Base-by-base conservation (phyloP, 2,329 filamentous ascomycete species). In the Aspergillus novoparasiticus region DNA sequence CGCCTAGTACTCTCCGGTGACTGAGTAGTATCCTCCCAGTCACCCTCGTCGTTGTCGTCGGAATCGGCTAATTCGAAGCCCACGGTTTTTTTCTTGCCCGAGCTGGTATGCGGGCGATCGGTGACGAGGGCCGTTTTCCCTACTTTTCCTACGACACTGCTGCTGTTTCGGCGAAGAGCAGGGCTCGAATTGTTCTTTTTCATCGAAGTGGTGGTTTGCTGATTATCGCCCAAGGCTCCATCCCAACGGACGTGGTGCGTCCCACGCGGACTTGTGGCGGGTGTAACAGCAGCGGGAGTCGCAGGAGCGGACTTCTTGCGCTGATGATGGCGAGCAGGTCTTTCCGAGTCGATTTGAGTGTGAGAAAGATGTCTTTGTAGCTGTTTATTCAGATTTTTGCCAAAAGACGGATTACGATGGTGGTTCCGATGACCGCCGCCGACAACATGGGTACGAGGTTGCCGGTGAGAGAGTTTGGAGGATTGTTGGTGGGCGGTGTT, bases 11-110 rank as follows among this genome's bases (percentile, higher is more conserved):
- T 80, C 66, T 81, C 79, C 36, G 81, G 80, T 21, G 81, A 83
- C 65, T 81, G 78, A 26, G 80, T 81, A 30, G 79, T 81, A 69
- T 83, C 80, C 65, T 82, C 80, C 80, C 81, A 82, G 11, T 48
- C 45, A 65, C 82, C 81, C 63, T 72, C 79, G 64, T 82, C 80
- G 65, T 80, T 78, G 59, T 76, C 78, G 43, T 78, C 78, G 19
- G 79, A 78, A 61, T 78, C 79, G 5, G 74, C 81, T 45, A 83
- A 68, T 63, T 82, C 78, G 66, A 82, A 82, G 19, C 81, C 80
- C 58, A 81, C 79, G n/a, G 78, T 75, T 67, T 81, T 82, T 72
- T 80, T 80, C 68, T 76, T 78, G 41, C 75, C 75, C n/a, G 72
- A 69, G 58, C 75, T 77, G 21, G 73, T 69, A 30, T 69, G 68